Percentiles rank a stretch among this genome's conserved stretches.
Evolutionary conservation across 306 rosid species (phyloP).

Genomic region (Vigna nakashimae): DNA sequence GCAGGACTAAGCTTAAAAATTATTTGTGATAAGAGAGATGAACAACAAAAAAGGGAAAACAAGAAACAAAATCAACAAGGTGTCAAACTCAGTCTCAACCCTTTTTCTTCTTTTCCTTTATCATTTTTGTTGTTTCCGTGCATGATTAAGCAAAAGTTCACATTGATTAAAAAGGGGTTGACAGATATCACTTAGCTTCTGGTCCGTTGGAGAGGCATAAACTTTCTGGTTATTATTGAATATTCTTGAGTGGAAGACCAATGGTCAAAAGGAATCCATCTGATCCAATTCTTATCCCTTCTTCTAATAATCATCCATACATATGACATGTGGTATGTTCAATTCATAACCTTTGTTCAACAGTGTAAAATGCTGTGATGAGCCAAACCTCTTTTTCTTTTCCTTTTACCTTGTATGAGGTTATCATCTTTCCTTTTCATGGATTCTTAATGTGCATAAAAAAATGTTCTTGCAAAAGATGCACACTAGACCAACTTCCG

Average conservation of each 20-base stretch:
- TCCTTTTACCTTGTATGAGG: conserved; percentile 1
- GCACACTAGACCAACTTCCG: not conserved
- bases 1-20: not conserved
- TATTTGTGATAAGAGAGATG: not conserved
- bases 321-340: conserved; percentile 33
- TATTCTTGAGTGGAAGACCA: conserved; percentile 58
- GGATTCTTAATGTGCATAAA: conserved; percentile 38
- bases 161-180: conserved; percentile 36
- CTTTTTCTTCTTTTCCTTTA: conserved; percentile 39
- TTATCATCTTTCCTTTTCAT: conserved; percentile 38
- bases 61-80: conserved; percentile 18
- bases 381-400: conserved; percentile 16
- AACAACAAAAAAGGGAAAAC: conserved; percentile 36
- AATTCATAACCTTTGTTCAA: conserved; percentile 38
- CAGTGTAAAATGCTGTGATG: conserved; percentile 3
- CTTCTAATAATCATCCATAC: conserved; percentile 17
- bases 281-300: conserved; percentile 30
- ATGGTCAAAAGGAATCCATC: conserved; percentile 48
- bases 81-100: conserved; percentile 46
- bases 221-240: conserved; percentile 39
- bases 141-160: conserved; percentile 48
- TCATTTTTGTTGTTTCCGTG: conserved; percentile 34
- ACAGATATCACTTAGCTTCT: conserved; percentile 41
- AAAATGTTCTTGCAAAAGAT: conserved; percentile 4
- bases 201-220: conserved; percentile 46